Evolutionary conservation across 2,329 filamentous ascomycete genomes (phyloP).

Genomic region (Ilyonectria sp.): DNA sequence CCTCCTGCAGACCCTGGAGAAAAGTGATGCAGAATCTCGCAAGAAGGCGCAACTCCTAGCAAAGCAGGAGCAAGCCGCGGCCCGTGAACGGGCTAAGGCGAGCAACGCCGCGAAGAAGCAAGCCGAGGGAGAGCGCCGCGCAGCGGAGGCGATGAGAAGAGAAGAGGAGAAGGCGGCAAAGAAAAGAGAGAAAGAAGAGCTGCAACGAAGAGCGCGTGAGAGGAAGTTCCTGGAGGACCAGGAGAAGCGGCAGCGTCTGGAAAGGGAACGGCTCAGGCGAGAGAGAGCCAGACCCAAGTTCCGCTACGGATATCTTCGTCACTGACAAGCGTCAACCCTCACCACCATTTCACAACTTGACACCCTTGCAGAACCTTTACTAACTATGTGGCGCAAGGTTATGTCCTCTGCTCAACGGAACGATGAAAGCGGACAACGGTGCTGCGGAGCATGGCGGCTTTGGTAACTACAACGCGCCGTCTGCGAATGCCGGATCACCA

Average conservation of each 20-base stretch:
- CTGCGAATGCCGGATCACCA: constrained; percentile 54
- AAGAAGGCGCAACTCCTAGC: constrained; percentile 25
- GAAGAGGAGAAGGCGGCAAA: constrained; percentile 35
- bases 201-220: constrained; percentile 34
- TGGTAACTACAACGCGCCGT: constrained; percentile 66
- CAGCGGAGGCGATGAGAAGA: constrained; percentile 31
- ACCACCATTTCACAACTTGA: constrained; percentile 29
- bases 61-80: constrained; percentile 35
- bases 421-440: constrained; percentile 75
- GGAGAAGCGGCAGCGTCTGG: constrained; percentile 27
- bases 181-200: constrained; percentile 38
- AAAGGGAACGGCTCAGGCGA: constrained; percentile 37
- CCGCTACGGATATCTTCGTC: constrained; percentile 38
- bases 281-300: constrained; percentile 39
- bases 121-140: constrained; percentile 38
- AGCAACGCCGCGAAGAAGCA: constrained; percentile 33
- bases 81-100: constrained; percentile 26
- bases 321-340: constrained; percentile 35
- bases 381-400: constrained; percentile 66
- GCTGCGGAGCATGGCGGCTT: constrained; percentile 72
- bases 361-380: constrained; percentile 30
- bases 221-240: constrained; percentile 34
- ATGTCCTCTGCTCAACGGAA: constrained; percentile 89
- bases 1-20: constrained; percentile 41
- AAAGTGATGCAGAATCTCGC: constrained; percentile 40